phyloP scores from a whole-genome alignment of 2,329 filamentous ascomycete genomes.

The Colletotrichum paranaense region DNA sequence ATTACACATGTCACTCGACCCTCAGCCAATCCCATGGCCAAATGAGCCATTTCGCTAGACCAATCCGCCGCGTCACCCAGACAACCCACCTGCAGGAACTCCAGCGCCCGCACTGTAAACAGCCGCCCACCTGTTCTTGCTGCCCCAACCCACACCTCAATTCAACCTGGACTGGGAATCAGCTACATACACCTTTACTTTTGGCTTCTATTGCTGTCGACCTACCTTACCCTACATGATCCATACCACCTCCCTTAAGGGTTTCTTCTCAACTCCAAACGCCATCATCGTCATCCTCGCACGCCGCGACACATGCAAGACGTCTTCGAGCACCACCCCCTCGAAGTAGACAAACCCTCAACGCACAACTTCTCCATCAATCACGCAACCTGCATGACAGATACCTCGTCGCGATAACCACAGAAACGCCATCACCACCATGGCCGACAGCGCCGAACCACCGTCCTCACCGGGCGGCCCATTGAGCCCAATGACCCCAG shows the following conservation, averaged over 20 bases:
- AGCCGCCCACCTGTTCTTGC: conserved; percentile 7
- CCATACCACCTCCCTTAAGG: conserved; percentile 23
- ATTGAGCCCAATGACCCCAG: conserved; percentile 71
- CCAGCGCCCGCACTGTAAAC: conserved; percentile 27
- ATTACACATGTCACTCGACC: conserved; percentile 21
- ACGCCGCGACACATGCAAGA: not conserved
- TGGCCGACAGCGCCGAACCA: conserved; percentile 60
- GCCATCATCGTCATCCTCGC: conserved; percentile 5
- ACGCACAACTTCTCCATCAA: not conserved
- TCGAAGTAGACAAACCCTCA: conserved; percentile 7
- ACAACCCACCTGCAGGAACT: conserved; percentile 21
- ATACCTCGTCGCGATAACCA: not conserved
- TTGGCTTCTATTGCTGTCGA: no score
- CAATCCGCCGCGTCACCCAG: conserved; percentile 25
- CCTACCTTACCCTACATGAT: conserved; percentile 14
- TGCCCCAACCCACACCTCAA: not conserved
- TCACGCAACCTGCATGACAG: not conserved
- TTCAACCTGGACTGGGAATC: not conserved
- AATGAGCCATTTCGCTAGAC: conserved; percentile 32
- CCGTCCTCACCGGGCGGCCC: conserved; percentile 64
- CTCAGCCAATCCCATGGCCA: conserved; percentile 14
- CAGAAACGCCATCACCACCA: conserved; percentile 38
- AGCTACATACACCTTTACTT: conserved; percentile 12
- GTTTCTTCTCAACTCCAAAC: conserved; percentile 5
- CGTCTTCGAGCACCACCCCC: not conserved